phyloP scores from a whole-genome alignment of 192 early-diverging fungal species.

The Umbelopsis ramanniana region DNA sequence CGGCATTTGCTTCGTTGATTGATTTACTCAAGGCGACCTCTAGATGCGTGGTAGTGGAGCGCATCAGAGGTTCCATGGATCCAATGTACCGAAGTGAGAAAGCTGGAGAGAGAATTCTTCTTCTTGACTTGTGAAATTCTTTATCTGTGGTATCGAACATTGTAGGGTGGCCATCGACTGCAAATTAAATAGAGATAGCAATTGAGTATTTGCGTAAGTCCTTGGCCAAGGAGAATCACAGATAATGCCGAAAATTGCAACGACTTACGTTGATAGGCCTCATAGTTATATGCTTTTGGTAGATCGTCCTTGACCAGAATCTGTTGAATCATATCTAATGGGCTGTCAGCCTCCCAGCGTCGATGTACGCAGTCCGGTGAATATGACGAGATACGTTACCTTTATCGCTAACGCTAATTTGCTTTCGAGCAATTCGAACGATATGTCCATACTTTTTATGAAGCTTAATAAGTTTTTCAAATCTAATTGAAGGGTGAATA shows the following conservation, averaged over 20 bases:
- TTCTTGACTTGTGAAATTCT: conserved; percentile 39
- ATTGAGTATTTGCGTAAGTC: no score
- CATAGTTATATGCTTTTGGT: conserved; percentile 12
- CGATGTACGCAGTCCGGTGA: no score
- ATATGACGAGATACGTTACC: background rate
- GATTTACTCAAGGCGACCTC: conserved; percentile 36
- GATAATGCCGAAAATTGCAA: no score
- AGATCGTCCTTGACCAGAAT: conserved; percentile 33
- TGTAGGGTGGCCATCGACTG: conserved; percentile 23
- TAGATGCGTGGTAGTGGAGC: conserved; percentile 29
- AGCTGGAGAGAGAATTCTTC: conserved; percentile 48
- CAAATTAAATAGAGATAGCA: background rate
- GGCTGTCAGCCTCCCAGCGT: no score
- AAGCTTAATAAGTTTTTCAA: conserved; percentile 14
- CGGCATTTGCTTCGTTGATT: conserved; percentile 19
- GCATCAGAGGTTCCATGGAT: conserved; percentile 51
- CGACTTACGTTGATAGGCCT: background rate
- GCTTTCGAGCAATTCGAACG: conserved; percentile 42
- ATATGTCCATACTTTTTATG: conserved; percentile 47
- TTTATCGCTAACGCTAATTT: conserved; percentile 44
- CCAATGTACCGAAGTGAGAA: conserved; percentile 53
- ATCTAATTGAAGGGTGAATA: background rate
- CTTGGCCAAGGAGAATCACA: no score
- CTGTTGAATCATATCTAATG: conserved; percentile 41
- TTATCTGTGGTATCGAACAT: conserved; percentile 40